Percentiles rank a stretch among this genome's conserved stretches.
These are phyloP conservation scores for Coemansia sp. DNA, from an alignment of 371 early-diverging fungal species.

Conservation along the genomic window DNA sequence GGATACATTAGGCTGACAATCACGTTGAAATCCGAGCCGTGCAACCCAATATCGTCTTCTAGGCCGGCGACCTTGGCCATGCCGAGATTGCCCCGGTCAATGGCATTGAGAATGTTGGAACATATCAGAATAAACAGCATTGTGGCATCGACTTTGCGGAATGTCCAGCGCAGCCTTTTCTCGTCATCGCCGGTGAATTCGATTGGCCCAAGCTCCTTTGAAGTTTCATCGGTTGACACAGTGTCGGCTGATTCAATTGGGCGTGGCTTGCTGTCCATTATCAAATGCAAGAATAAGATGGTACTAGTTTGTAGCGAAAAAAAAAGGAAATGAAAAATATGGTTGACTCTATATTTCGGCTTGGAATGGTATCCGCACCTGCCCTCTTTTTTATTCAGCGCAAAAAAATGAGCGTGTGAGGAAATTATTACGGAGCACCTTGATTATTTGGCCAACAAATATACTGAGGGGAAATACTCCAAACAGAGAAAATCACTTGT, in stretches of 20 bases:
- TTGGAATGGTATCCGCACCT: too few species aligned
- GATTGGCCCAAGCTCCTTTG: slow-evolving; percentile 1
- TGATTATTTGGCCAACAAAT: too few species aligned
- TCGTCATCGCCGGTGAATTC: background rate
- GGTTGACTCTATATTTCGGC: too few species aligned
- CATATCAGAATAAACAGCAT: slow-evolving; percentile 41
- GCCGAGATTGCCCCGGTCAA: slow-evolving; percentile 51
- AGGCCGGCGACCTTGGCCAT: slow-evolving; percentile 29
- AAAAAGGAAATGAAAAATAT: too few species aligned
- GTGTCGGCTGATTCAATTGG: background rate
- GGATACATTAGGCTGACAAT: slow-evolving; percentile 38
- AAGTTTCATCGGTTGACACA: background rate
- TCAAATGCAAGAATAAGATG: too few species aligned
- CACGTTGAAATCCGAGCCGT: slow-evolving; percentile 39
- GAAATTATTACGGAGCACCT: too few species aligned
- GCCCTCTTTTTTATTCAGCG: too few species aligned
- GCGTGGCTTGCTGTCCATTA: too few species aligned
- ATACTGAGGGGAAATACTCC: too few species aligned
- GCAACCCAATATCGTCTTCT: slow-evolving; percentile 18
- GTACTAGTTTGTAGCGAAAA: too few species aligned
- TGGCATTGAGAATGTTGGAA: slow-evolving; percentile 48
- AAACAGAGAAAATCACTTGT: too few species aligned
- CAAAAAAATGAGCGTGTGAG: too few species aligned
- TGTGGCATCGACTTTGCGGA: slow-evolving; percentile 42
- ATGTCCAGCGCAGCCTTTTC: slow-evolving; percentile 33